phyloP scores from a whole-genome alignment of 495 filamentous ascomycete genomes.

The Hyaloscypha bicolor region DNA sequence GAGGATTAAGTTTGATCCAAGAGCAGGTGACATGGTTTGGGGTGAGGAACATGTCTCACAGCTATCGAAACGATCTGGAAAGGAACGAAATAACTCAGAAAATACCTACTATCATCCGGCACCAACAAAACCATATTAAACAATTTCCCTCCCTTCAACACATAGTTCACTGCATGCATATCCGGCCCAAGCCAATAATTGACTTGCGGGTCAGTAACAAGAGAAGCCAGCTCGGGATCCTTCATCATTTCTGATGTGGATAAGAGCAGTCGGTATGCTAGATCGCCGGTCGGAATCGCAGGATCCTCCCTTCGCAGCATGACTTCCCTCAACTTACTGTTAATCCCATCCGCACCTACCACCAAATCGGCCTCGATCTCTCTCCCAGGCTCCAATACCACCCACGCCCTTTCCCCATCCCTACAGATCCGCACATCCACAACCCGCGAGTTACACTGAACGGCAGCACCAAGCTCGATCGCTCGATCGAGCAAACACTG shows the following conservation, averaged over 20 bases:
- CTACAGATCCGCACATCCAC: constrained; percentile 7
- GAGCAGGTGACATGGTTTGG: no score
- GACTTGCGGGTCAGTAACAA: constrained; percentile 57
- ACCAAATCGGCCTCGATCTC: constrained; percentile 51
- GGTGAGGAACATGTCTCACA: no score
- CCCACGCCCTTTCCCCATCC: constrained; percentile 31
- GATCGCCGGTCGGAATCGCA: constrained; percentile 63
- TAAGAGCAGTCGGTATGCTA: constrained; percentile 67
- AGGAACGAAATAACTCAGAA: no score
- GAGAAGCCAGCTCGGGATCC: constrained; percentile 48
- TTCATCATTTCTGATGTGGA: constrained; percentile 55
- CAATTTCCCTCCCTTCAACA: constrained; percentile 59
- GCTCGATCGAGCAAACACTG: constrained; percentile 53
- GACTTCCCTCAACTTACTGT: constrained; percentile 50
- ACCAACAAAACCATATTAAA: constrained; percentile 72
- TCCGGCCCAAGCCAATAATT: constrained; percentile 25
- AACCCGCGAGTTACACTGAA: constrained; percentile 49
- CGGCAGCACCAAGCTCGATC: constrained; percentile 51
- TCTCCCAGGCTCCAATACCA: constrained; percentile 37
- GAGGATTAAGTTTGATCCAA: no score
- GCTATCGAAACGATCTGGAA: no score
- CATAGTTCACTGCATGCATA: constrained; percentile 64
- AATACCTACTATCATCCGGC: constrained; percentile 55
- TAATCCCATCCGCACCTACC: constrained; percentile 62
- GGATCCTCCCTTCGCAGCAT: constrained; percentile 45